phyloP scores from a whole-genome alignment of 331 rosid species.

The Pyracantha coccinea region DNA sequence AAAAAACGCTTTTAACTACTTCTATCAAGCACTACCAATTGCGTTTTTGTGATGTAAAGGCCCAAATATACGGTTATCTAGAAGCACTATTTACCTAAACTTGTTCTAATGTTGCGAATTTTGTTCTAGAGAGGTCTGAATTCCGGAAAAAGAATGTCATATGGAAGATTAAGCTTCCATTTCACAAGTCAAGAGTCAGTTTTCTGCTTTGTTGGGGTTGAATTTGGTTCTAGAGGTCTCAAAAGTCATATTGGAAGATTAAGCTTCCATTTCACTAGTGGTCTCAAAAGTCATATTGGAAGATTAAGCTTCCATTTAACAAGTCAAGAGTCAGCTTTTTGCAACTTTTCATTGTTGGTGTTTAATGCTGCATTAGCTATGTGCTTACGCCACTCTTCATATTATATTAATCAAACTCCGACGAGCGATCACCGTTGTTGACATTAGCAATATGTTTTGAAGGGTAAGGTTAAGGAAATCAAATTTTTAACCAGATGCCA shows the following conservation, averaged over 20 bases:
- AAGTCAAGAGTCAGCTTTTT: not conserved
- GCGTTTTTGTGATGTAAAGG: too few relatives aligned
- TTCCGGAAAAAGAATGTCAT: not conserved
- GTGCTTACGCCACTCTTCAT: not conserved
- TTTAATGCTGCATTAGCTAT: not conserved
- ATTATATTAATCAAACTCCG: not conserved
- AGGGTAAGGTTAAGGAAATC: accelerated
- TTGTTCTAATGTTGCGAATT: too few relatives aligned
- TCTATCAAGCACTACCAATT: too few relatives aligned
- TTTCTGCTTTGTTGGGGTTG: too few relatives aligned
- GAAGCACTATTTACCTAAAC: too few relatives aligned
- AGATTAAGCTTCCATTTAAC: not conserved
- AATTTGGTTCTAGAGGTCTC: not conserved
- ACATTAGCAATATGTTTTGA: too few relatives aligned
- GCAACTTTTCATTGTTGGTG: too few relatives aligned
- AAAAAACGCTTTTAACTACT: too few relatives aligned
- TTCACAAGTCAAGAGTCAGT: not conserved
- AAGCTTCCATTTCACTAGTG: not conserved
- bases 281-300: not conserved
- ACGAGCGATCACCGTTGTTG: too few relatives aligned
- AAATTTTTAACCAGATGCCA: too few relatives aligned
- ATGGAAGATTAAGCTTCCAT: slow-evolving; percentile 1
- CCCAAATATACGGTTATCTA: too few relatives aligned
- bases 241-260: not conserved
- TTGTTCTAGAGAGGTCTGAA: too few relatives aligned